Evolutionary conservation across 2,329 filamentous ascomycete genomes (phyloP), one percentile per base, ranked within the genome.

Genomic region (Ophiostoma fasciatum): DNA sequence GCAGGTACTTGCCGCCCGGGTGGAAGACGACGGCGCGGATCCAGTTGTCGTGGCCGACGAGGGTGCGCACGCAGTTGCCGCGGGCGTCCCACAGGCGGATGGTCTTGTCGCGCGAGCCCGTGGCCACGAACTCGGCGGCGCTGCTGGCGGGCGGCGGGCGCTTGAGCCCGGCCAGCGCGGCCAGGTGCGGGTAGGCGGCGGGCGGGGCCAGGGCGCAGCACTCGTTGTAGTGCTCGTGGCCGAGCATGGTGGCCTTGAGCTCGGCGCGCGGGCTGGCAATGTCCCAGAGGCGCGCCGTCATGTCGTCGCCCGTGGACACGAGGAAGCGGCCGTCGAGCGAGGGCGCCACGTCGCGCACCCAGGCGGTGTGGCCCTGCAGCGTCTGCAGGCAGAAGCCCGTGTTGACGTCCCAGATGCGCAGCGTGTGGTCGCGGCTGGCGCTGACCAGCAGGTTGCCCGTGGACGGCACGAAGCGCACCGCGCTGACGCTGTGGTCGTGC

Each of bases 1-100:
- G 60, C 2, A 96, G 67, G 50, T 90, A 94, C 57, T 88, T 92
- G 29, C 88, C 88, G 8, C 83, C 82, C 0, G 88, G 88, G 49
- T 94, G 88, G 55, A 94, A 96, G 9, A 84, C 75, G 6, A 94
- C 58, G 1, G 71, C 80, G 22, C 84, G 75, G 8, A 96, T 74
- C 88, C 88, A 96, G 53, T 94, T 94, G 54, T 94, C 87, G 53
- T 94, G 88, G 2, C 88, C 88, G 1, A 75, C 61, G 2, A 96
- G 64, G 0, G 81, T 90, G 54, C 84, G 88, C 52, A 94, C 75
- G 44, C 83, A 73, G 10, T 78, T 84, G 22, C 88, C 88, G 36
- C 84, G 72, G 10, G 78, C 71, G 53, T 94, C 83, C 84, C 87
- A 94, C 7, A 96, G 60, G 49, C 78, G 78, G 51, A 96, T 93